Evolutionary conservation across 345 rosid genomes (phyloP), one percentile per base, ranked within the genome.

Genomic region (Euphorbia peplus): DNA sequence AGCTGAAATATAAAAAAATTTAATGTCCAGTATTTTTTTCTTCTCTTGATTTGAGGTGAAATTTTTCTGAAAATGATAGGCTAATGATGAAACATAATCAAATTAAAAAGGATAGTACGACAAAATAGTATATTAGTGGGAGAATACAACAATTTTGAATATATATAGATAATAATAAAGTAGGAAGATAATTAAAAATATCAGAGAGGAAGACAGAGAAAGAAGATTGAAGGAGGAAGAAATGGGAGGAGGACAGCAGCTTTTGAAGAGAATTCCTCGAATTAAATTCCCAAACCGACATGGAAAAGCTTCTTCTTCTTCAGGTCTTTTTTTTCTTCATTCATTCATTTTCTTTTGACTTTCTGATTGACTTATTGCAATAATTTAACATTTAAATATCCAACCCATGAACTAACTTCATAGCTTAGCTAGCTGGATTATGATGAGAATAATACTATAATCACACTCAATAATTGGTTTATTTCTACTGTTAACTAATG

Each of bases 271-370:
- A 84, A 80, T 87, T 67, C 87, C 90, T 12, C 84, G 88, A 12
- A 90, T 90, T 70, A 87, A 82, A 71, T 89, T 89, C 78, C 92
- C 96, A 15, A 80, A 79, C 66, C 76, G 92, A 69, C 90, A 84
- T 72, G 66, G 60, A 6, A 47, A 54, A 10, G 29, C 78, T 9
- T 67, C 84, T 37, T 15, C 84, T 37, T 15, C 82, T 19, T 71
- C 84, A 16, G 82, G 76, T 71, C 48, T 6, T n/a, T n/a, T n/a
- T n/a, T n/a, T n/a, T n/a, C n/a, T 29, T 1, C 8, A 14, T 14
- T 18, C 14, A 9, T 15, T 54, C n/a, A 3, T 24, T 24, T 44
- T n/a, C n/a, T n/a, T n/a, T n/a, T 8, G n/a, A 39, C 51, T 54
- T 19, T 66, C 22, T 42, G 44, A 16, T 75, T 56, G 4, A 1